Evolutionary conservation across 148 eudicot genomes (phyloP), one percentile per base, ranked within the genome.

Genomic region (Heliosperma pusillum): DNA sequence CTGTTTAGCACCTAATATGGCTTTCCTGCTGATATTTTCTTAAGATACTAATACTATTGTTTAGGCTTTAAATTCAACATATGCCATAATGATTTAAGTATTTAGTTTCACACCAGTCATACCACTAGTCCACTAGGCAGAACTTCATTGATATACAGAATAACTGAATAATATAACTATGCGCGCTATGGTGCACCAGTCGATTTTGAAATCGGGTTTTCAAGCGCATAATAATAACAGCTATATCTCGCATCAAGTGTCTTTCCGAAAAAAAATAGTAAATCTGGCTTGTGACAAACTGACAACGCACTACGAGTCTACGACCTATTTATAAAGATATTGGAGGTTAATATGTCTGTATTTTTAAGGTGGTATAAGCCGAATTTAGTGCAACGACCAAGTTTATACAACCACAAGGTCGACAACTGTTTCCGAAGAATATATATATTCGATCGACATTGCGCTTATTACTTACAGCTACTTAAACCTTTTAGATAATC

Each of bases 81-180:
- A 29, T 67, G 52, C 17, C 71, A 67, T 25, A 42, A 29, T 33
- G 40, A 4, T 64, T 60, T 3, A 64, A 67, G 55, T 20, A 29
- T 20, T 40, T 17, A 66, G n/a, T 66, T 10, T 50, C 55, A 50
- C 55, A 50, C 55, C 55, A 50, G 21, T 29, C 45, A 36, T 6
- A 66, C 69, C 45, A 36, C 69, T 66, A 66, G 15, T 33, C 69
- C 45, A 36, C 69, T 66, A 66, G 15, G 69, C 22, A 50, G 0
- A 13, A 50, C 55, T 12, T 3, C 55, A 50, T 47, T 50, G 55
- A 50, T 10, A 47, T 1, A 12, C 53, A 47, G 53, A 3, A 11
- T 47, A 47, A 10, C 13, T 1, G 53, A 47, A n/a, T n/a, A n/a
- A n/a, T n/a, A n/a, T n/a, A n/a, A n/a, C n/a, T n/a, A n/a, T n/a